phyloP scores from a whole-genome alignment of 805 yeast genomes.

The Candida mattraensis region DNA sequence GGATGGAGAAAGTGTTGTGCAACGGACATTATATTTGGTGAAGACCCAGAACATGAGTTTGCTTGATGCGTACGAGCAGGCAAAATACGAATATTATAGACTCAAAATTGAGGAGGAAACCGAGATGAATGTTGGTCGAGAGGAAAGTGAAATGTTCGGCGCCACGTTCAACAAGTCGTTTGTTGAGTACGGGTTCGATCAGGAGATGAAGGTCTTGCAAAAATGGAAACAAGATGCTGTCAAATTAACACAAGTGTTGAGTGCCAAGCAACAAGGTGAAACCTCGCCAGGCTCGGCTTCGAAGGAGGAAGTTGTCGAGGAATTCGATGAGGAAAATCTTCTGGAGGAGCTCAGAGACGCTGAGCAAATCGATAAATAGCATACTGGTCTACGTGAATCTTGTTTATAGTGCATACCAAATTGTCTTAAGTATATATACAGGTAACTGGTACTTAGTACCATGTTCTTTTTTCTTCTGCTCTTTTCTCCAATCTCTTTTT shows the following conservation, averaged over 20 bases:
- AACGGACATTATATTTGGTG: conserved; percentile 61
- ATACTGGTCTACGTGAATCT: conserved; percentile 2
- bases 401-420: conserved; percentile 11
- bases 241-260: conserved; percentile 55
- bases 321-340: conserved; percentile 25
- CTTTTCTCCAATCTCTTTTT: conserved; percentile 44
- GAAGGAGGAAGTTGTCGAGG: conserved; percentile 18
- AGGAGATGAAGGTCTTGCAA: conserved; percentile 70
- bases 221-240: conserved; percentile 73
- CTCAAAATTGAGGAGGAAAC: conserved; percentile 82
- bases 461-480: conserved; percentile 34
- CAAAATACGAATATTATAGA: conserved; percentile 85
- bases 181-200: conserved; percentile 64
- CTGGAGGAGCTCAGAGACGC: conserved; percentile 16
- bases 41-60: conserved; percentile 38
- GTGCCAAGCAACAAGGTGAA: conserved; percentile 46
- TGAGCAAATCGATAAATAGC: conserved; percentile 1
- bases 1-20: conserved; percentile 89
- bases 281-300: conserved; percentile 24
- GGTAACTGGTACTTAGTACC: conserved; percentile 31
- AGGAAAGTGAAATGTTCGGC: conserved; percentile 86
- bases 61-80: conserved; percentile 75
- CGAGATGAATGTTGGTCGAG: conserved; percentile 66
- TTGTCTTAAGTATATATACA: conserved; percentile 7
- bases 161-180: conserved; percentile 64